These are phyloP conservation scores for Pyrus hybrid DNA, from an alignment of 331 rosid genomes.

Conservation along the genomic window DNA sequence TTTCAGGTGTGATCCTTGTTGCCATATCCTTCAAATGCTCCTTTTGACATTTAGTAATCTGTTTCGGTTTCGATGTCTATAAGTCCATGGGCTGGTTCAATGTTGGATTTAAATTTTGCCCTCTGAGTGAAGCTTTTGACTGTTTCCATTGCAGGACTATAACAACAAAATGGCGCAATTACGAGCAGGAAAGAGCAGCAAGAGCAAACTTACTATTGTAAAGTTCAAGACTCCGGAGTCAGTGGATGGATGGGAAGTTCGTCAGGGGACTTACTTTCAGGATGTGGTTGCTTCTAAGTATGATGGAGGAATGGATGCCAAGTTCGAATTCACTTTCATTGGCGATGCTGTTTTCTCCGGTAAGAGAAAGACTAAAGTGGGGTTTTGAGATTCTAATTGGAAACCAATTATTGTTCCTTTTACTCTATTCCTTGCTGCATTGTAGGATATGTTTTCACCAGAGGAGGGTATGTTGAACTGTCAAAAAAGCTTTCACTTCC, in stretches of 20 bases:
- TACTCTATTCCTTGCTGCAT: conserved; percentile 5
- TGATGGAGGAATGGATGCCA: conserved; percentile 97
- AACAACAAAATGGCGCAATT: conserved; percentile 82
- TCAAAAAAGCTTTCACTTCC: no score
- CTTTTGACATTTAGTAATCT: neutral
- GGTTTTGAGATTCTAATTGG: neutral
- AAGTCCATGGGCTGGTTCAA: neutral
- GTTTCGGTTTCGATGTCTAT: neutral
- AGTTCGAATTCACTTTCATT: conserved; percentile 65
- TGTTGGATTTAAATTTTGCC: neutral
- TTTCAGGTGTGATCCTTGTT: conserved; percentile 50
- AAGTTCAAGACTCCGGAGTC: conserved; percentile 73
- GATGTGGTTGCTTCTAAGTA: conserved; percentile 80
- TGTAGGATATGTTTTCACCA: conserved; percentile 85
- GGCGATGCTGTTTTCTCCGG: conserved; percentile 84
- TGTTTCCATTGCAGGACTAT: conserved; percentile 53
- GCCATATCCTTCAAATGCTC: neutral
- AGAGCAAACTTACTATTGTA: conserved; percentile 73
- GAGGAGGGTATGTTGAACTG: conserved; percentile 92
- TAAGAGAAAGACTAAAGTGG: conserved; percentile 6
- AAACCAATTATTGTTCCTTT: neutral
- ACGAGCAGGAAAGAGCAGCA: conserved; percentile 93
- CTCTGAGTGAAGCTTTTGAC: neutral
- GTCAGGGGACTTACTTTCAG: conserved; percentile 81
- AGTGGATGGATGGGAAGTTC: conserved; percentile 77